phyloP scores from a whole-genome alignment of 345 rosid genomes.

The Eucalyptus caleyi region DNA sequence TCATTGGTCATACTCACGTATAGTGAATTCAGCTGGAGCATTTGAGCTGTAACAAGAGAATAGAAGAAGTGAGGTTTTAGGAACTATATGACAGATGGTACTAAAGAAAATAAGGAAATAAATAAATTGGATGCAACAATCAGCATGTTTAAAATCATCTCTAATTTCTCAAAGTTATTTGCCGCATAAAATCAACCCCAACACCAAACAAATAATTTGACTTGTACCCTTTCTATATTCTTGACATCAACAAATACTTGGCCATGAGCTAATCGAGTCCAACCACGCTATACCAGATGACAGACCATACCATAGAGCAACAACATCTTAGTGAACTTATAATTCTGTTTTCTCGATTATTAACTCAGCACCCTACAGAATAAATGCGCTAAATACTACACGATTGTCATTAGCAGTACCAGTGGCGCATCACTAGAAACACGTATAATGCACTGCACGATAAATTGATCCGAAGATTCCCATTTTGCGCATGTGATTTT shows the following conservation, averaged over 20 bases:
- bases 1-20: slow-evolving; percentile 51
- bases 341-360: not conserved
- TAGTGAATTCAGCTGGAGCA: slow-evolving; percentile 71
- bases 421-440: not conserved
- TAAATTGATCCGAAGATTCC: too few species aligned
- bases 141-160: not conserved
- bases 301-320: not conserved
- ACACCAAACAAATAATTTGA: not conserved
- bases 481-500: not conserved
- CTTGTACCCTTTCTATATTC: not conserved
- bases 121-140: not conserved
- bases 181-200: not conserved
- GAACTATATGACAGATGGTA: not conserved
- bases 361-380: not conserved
- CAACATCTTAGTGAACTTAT: not conserved
- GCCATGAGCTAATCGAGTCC: not conserved
- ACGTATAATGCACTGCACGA: not conserved
- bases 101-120: not conserved
- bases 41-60: slow-evolving; percentile 29
- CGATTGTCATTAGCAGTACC: not conserved
- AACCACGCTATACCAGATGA: not conserved
- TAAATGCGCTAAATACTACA: not conserved
- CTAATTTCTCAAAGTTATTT: not conserved
- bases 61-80: not conserved
- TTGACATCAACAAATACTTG: not conserved